Conservation (phyloP, 805 yeast species). For the Wickerhamiella sorbophila region DNA sequence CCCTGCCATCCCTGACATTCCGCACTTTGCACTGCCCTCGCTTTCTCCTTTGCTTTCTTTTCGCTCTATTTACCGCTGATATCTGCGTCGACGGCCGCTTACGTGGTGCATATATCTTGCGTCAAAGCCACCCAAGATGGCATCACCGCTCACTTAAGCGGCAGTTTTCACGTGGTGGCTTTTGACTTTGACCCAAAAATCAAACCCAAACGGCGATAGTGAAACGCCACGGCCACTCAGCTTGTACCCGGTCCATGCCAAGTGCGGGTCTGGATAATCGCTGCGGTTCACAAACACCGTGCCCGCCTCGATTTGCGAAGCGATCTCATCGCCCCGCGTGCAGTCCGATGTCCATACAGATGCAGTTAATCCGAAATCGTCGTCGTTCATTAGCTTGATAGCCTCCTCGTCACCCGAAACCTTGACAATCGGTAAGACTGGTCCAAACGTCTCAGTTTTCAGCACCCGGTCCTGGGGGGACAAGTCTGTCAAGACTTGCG, state of each 20-base stretch:
- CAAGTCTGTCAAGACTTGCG: conserved; percentile 71
- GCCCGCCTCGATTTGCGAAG: conserved; percentile 46
- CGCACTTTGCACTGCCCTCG: too few relatives aligned
- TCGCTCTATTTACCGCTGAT: too few relatives aligned
- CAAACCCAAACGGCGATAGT: conserved; percentile 50
- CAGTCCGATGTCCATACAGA: conserved; percentile 66
- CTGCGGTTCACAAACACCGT: conserved; percentile 51
- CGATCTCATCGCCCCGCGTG: conserved; percentile 52
- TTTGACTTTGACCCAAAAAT: conserved; percentile 24
- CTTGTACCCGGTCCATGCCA: conserved; percentile 67
- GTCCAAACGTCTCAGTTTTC: conserved; percentile 80
- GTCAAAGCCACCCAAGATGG: not conserved
- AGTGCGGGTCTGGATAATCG: conserved; percentile 46
- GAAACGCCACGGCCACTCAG: conserved; percentile 61
- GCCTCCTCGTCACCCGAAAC: conserved; percentile 65
- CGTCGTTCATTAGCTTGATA: conserved; percentile 56
- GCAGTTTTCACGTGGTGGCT: conserved; percentile 22
- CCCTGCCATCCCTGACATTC: too few relatives aligned
- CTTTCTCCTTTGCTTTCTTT: too few relatives aligned
- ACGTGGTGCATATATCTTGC: not conserved
- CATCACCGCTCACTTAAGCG: not conserved
- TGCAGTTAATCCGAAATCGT: conserved; percentile 76
- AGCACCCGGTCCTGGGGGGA: conserved; percentile 52
- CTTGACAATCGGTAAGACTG: conserved; percentile 64
- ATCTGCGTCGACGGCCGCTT: too few relatives aligned